phyloP scores from a whole-genome alignment of 768 basidiomycete genomes.

The Chiua virens region DNA sequence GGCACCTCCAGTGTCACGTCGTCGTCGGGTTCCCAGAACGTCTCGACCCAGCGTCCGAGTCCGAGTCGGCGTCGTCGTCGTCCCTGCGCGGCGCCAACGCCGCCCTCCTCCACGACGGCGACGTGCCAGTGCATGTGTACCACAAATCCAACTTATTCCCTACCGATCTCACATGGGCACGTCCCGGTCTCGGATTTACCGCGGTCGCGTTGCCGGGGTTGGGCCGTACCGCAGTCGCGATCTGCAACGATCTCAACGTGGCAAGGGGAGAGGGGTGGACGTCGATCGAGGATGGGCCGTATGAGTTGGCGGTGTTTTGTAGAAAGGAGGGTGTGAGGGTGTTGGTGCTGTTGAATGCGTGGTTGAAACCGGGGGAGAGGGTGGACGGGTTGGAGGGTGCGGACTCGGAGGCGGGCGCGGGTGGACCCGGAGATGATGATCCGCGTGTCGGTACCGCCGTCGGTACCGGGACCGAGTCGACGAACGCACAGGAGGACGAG shows the following conservation, averaged over 20 bases:
- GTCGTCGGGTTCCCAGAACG: conserved; percentile 80
- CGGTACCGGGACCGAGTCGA: not conserved
- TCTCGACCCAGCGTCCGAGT: conserved; percentile 31
- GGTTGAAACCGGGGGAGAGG: conserved; percentile 51
- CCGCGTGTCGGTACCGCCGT: not conserved
- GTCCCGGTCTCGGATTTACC: conserved; percentile 70
- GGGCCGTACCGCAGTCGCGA: conserved; percentile 61
- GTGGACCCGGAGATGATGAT: not conserved
- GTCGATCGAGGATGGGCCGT: conserved; percentile 60
- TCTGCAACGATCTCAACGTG: conserved; percentile 88
- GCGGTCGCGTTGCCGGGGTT: conserved; percentile 60
- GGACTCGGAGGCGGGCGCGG: not conserved
- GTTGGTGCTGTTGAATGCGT: conserved; percentile 75
- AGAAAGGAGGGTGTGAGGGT: conserved; percentile 50
- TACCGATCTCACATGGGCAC: conserved; percentile 82
- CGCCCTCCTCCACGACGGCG: conserved; percentile 64
- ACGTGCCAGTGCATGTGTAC: conserved; percentile 55
- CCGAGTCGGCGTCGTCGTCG: too few species aligned
- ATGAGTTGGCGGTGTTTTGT: conserved; percentile 74
- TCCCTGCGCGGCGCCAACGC: conserved; percentile 82
- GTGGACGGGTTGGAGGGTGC: conserved; percentile 29
- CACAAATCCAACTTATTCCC: conserved; percentile 82
- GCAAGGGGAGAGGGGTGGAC: conserved; percentile 39
- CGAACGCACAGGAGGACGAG: not conserved
- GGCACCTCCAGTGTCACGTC: conserved; percentile 66